Conservation (phyloP, 768 basidiomycete genomes). For the Termitomyces sp. region DNA sequence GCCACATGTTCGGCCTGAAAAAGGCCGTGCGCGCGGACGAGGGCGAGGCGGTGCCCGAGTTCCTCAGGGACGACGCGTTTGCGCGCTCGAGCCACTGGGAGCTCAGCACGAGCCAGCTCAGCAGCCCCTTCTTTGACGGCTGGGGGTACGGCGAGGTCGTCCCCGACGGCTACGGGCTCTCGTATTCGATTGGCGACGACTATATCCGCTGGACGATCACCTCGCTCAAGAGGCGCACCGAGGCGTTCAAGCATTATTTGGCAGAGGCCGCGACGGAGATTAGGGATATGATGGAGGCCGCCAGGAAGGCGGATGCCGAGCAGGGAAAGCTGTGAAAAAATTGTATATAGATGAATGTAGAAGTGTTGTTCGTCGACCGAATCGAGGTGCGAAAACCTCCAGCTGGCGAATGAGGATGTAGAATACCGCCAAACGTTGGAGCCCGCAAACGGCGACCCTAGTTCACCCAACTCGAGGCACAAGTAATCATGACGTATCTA, state of each 20-base stretch:
- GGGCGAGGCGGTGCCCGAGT: conserved; percentile 65
- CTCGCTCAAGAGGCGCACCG: conserved; percentile 51
- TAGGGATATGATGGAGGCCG: conserved; percentile 16
- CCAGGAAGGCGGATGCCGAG: conserved; percentile 2
- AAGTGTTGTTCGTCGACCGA: too few relatives aligned
- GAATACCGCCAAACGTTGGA: too few relatives aligned
- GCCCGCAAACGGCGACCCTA: too few relatives aligned
- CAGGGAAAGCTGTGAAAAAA: neutral
- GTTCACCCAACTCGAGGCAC: too few relatives aligned
- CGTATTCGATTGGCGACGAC: conserved; percentile 83
- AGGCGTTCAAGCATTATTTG: conserved; percentile 52
- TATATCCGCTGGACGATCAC: conserved; percentile 92
- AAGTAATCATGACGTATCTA: too few relatives aligned
- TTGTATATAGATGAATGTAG: too few relatives aligned
- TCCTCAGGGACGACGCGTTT: conserved; percentile 74
- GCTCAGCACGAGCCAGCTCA: conserved; percentile 84
- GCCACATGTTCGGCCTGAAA: conserved; percentile 93
- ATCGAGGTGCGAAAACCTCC: too few relatives aligned
- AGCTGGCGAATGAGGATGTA: too few relatives aligned
- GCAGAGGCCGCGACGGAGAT: conserved; percentile 18
- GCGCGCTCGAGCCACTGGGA: conserved; percentile 82
- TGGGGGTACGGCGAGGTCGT: conserved; percentile 90
- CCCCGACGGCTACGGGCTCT: conserved; percentile 84
- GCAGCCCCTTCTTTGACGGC: conserved; percentile 76
- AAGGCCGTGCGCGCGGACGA: conserved; percentile 27